phyloP scores from a whole-genome alignment of 129 eudicot genomes.

The Cynara cardunculus region DNA sequence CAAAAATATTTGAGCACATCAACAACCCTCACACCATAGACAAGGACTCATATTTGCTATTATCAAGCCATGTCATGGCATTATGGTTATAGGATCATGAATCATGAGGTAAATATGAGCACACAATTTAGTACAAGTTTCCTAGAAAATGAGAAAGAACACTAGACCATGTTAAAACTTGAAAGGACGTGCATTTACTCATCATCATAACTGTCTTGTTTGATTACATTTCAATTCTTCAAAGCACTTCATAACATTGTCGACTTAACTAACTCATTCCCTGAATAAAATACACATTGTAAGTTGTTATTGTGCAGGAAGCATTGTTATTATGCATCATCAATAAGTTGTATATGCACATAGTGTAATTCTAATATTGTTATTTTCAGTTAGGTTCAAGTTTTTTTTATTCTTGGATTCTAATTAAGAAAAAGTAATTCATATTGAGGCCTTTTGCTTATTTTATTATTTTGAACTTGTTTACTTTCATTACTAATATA shows the following conservation, averaged over 20 bases:
- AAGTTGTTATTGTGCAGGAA: background rate
- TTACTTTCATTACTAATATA: no score
- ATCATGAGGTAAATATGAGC: background rate
- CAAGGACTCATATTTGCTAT: background rate
- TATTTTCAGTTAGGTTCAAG: no score
- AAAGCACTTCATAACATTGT: background rate
- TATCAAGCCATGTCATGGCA: background rate
- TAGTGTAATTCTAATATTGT: no score
- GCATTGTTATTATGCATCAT: background rate
- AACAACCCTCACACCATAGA: constrained; percentile 1
- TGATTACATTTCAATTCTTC: background rate
- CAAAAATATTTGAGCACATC: background rate
- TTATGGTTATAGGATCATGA: background rate
- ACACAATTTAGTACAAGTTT: background rate
- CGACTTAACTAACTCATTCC: background rate
- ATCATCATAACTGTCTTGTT: background rate
- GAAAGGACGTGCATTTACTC: no score
- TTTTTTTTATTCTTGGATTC: no score
- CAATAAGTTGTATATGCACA: no score
- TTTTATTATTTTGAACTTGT: no score
- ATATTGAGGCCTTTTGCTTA: no score
- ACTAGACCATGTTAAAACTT: no score
- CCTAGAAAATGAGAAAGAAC: background rate
- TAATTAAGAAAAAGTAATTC: no score
- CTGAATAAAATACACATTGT: background rate